Conservation (phyloP, 352 stramenopile genomes). For the Phytophthora uliginosa region DNA sequence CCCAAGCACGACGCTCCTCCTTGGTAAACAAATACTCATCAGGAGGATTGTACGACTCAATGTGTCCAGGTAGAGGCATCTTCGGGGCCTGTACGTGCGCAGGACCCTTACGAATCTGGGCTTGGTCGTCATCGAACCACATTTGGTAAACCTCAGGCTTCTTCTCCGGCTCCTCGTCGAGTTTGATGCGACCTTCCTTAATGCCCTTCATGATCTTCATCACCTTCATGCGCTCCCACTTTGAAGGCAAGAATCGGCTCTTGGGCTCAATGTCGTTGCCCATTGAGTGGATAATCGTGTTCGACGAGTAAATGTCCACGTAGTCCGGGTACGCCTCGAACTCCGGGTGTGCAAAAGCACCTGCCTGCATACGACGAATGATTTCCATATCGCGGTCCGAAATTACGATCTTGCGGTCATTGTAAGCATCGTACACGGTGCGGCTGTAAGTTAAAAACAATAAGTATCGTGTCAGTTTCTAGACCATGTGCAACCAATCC, state of each 20-base stretch:
- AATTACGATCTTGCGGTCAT: constrained; percentile 98
- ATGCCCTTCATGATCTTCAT: constrained; percentile 98
- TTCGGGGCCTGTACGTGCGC: constrained; percentile 98
- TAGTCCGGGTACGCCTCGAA: constrained; percentile 95
- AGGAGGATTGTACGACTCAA: constrained; percentile 99
- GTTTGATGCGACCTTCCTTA: constrained; percentile 96
- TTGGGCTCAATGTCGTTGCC: constrained; percentile 93
- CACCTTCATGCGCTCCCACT: constrained; percentile 99
- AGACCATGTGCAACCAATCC: background rate
- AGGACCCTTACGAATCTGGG: constrained; percentile 92
- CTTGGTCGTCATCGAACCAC: constrained; percentile 94
- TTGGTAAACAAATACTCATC: constrained; percentile 99
- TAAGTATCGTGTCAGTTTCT: background rate
- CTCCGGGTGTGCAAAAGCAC: constrained; percentile 92
- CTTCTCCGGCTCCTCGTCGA: constrained; percentile 94
- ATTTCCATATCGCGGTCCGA: constrained; percentile 98
- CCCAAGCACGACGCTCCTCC: constrained; percentile 97
- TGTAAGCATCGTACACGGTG: constrained; percentile 99
- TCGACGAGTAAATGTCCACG: constrained; percentile 90
- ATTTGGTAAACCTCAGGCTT: constrained; percentile 93
- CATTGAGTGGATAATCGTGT: constrained; percentile 92
- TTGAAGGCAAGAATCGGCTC: constrained; percentile 95
- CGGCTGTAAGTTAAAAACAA: constrained; percentile 50
- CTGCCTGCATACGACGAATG: constrained; percentile 97
- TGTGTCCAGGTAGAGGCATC: constrained; percentile 97